These are phyloP conservation scores for Gossypium raimondii DNA, from an alignment of 345 rosid species.

Conservation along the genomic window DNA sequence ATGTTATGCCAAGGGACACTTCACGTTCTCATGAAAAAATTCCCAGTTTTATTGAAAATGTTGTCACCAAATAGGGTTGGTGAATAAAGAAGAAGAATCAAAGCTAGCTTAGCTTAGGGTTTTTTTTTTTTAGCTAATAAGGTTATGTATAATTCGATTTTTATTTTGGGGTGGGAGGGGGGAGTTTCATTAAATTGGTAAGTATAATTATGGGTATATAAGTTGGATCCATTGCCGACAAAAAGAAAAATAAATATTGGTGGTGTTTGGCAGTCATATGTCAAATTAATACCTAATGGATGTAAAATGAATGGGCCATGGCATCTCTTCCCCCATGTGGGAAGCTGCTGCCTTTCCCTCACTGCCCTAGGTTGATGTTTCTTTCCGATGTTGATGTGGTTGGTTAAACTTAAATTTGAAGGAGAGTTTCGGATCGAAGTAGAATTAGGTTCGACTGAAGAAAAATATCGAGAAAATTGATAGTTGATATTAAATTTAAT, in stretches of 20 bases:
- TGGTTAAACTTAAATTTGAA: not conserved
- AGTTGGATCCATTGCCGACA: slow-evolving; percentile 6
- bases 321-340: slow-evolving; percentile 8
- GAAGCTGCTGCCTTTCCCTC: slow-evolving; percentile 2
- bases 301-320: slow-evolving; percentile 9
- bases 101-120: not conserved
- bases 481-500: no score
- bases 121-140: no score
- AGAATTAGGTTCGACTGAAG: no score
- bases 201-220: not conserved
- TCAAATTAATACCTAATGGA: slow-evolving; percentile 7
- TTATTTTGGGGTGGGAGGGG: not conserved
- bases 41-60: not conserved
- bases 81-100: slow-evolving; percentile 4
- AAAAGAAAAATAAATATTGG: slow-evolving; percentile 1
- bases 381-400: not conserved
- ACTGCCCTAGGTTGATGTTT: not conserved
- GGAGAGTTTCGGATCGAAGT: not conserved
- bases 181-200: no score
- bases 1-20: not conserved
- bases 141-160: not conserved
- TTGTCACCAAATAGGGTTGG: not conserved
- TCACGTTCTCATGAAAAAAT: not conserved
- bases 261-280: slow-evolving; percentile 4
- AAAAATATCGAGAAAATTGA: no score